Conservation (phyloP, 257 asterid genomes). For the Przewalskia tangutica region DNA sequence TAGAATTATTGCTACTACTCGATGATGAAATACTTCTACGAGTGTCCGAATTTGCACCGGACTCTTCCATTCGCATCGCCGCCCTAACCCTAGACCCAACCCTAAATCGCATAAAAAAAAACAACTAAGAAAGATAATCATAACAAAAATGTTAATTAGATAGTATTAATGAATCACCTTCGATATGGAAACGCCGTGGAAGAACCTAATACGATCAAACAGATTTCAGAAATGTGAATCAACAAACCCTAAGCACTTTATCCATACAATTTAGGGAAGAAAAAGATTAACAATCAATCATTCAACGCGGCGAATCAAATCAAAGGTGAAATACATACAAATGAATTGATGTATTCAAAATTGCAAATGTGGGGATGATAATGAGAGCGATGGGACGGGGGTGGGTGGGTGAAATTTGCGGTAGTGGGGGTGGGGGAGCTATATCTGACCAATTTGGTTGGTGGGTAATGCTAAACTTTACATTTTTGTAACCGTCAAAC, state of each 20-base stretch:
- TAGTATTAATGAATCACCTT: constrained; percentile 14
- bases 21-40: constrained; percentile 28
- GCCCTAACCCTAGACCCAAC: constrained; percentile 47
- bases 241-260: not conserved
- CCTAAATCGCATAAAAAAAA: constrained; percentile 17
- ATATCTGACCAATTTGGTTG: too few species aligned
- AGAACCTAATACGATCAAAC: constrained; percentile 8
- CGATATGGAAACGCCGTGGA: constrained; percentile 57
- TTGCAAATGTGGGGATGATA: not conserved
- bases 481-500: not conserved
- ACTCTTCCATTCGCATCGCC: constrained; percentile 55
- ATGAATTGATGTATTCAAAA: not conserved
- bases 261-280: too few species aligned
- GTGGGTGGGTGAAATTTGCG: not conserved
- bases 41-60: constrained; percentile 65
- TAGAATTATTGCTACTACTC: constrained; percentile 20
- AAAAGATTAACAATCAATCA: too few species aligned
- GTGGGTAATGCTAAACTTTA: not conserved
- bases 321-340: not conserved
- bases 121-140: not conserved
- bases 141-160: not conserved
- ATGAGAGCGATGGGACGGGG: not conserved
- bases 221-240: not conserved
- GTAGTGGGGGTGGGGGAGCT: too few species aligned
- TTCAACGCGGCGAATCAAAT: not conserved